Base-by-base conservation (phyloP, 2,329 filamentous ascomycete species). In the Exophiala mesophila region DNA sequence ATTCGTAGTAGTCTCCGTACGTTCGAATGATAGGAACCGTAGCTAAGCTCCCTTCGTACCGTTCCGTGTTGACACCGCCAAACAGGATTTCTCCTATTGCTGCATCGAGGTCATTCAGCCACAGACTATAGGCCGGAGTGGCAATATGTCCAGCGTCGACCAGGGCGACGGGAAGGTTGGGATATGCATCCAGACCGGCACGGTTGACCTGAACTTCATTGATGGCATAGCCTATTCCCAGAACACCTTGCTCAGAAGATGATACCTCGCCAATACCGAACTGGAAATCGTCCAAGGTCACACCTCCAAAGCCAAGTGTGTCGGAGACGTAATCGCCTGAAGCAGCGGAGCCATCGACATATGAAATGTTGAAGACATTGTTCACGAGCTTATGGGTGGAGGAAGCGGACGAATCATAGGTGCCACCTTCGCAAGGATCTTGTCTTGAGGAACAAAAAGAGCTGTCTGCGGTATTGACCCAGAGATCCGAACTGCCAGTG, bases 351-450 rank as follows among this genome's bases (percentile, higher is more conserved):
- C 85, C 85, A 63, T 95, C 88, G 29, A 85, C 83, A 54, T 95
- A 95, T 1, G 81, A 80, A 51, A 95, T 94, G 66, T 90, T 89
- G 69, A 96, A 95, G 47, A 80, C 72, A 57, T 77, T 80, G 50
- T 80, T 81, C 41, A 94, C 64, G 59, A 82, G 88, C 23, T 73
- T 57, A 63, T 89, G 90, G 2, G 87, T 85, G 2, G 84, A 87
- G 0, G 88, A 94, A 1, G 71, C 64, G 59, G 85, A 83, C 29
- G 84, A 74, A 31, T 66, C 62, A 63, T 88, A 94, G 1, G 79
- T 79, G 10, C 85, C 86, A 13, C 64, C 65, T 4, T 63, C 56
- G 58, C 87, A 92, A 1, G 74, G 73, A 10, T 70, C 58, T 1
- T 62, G 60, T 1, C 59, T 55, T 3, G 62, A 57, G 5, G 59